Base-by-base conservation (phyloP, 768 basidiomycete genomes). In the Cyathus striatus region DNA sequence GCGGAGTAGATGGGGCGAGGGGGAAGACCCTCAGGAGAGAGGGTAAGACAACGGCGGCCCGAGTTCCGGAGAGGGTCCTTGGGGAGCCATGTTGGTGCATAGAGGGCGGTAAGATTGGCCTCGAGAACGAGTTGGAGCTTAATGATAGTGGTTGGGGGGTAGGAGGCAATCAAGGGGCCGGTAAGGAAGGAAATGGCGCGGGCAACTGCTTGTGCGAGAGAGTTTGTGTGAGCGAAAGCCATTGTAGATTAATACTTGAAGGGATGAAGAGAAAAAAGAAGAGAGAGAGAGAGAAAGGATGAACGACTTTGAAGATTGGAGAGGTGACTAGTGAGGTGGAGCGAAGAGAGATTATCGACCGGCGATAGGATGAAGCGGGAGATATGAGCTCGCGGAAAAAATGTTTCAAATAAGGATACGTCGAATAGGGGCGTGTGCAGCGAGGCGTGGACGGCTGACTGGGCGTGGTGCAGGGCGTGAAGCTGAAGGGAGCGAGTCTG, bases 211-310 rank as follows among this genome's bases (percentile, higher is more conserved):
- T 32, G 3, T 12, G 30, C 3, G 30, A 12, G 5, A 16, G 12
- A 16, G 30, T 32, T 79, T 73, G 33, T 81, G 63, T 27, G 81
- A 77, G 55, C 78, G 88, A 46, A 81, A 73, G 26, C 83, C 74
- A 18, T 73, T 79, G 54, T 90, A 74, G 70, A 86, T 86, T 69
- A 50, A 78, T 78, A 43, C 72, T 67, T 34, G 78, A 69, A n/a
- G 83, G 63, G 61, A 84, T 78, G 30, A 71, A 63, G 42, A 61
- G 54, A 52, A 73, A 67, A 47, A 88, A 75, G 44, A 83, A 78
- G 24, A 75, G 73, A 26, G 83, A 87, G 60, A 90, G 72, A 44
- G 80, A 67, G 59, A 88, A 74, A 59, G 81, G 81, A 54, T 90
- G 83, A 46, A 83, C 73, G 60, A 90, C 76, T 49, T 86, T 75